Base-by-base conservation (phyloP, 371 early-diverging fungal species). In the Nematocida ausubeli region DNA sequence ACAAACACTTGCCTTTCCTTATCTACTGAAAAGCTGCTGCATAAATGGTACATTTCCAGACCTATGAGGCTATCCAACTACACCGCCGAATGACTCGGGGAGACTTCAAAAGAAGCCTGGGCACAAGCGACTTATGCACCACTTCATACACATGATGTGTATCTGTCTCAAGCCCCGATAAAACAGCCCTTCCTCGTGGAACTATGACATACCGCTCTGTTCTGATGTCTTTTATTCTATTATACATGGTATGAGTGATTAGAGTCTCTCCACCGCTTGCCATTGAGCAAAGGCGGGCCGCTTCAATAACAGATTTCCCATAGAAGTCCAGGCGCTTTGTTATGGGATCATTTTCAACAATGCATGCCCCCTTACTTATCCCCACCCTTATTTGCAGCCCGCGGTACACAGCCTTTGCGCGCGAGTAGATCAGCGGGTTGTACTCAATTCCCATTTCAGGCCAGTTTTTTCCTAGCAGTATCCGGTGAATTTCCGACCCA, bases 311-410 rank as follows among this genome's bases (percentile, higher is more conserved):
- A 87, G 92, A 90, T 2, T 92, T 92, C 0, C 95, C 95, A 88
- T 92, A 93, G 82, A 94, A 94, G 85, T 94, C 95, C 93, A 94
- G 93, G 49, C 94, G 89, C 30, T 89, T 88, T 19, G 93, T 93
- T 51, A 92, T 88, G 0, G 92, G 92, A 80, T 93, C 93, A 24
- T 89, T 89, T 78, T 95, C 94, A 64, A 91, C 91, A 3, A 93
- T 90, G 2, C 94, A 93, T 2, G 87, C 87, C 49, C 95, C 95
- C 87, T 90, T 90, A 83, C 94, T 94, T 79, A 95, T 90, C 32
- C 95, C 95, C 92, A 95, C 94, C 42, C 95, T 90, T 9, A 95
- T 92, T 5, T 91, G 90, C 26, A 94, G 83, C 2, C 95, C 95
- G 12, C 90, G 88, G 81, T 92, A 93, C 40, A 95, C 87, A 3